Base-by-base conservation (phyloP, 176 grass and related monocot species). In the Alloteropsis semialata region DNA sequence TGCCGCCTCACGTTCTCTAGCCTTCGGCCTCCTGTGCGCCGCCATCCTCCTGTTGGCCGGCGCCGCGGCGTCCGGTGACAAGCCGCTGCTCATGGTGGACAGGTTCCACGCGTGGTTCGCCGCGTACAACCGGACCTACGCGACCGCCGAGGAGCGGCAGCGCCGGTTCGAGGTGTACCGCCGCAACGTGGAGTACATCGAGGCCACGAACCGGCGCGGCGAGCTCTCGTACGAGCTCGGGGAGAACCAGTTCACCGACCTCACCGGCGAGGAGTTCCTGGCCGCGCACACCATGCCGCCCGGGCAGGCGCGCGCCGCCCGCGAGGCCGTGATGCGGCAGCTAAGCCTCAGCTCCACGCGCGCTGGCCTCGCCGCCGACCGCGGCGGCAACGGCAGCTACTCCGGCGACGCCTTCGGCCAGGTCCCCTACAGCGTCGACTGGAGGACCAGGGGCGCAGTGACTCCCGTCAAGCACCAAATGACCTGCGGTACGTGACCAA, bases 161-260 rank as follows among this genome's bases (percentile, higher is more conserved):
- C 74, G 81, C 37, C 81, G 88, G 55, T 85, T 89, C 82, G 43
- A 77, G 30, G 58, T 85, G 41, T 85, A 85, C 69, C 65, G 66
- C 27, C 55, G 32, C 3, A 89, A 85, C 71, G 55, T 85, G 48
- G 77, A 44, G 53, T 5, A 38, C 88, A 85, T 81, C 70, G 88
- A 85, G 15, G 72, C 83, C 19, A 77, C 74, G 34, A 90, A 86
- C 60, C 37, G 62, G 18, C 53, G 19, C 34, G 42, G 51, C 12
- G 34, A 1, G 59, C 84, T 75, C 11, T 50, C 24, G 18, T 87
- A 87, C 55, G 3, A 9, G 68, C 84, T 87, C 57, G 68, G 64
- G 32, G 75, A 87, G 46, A 90, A 78, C 44, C 72, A 58, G 88
- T 86, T 90, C 65, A 42, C 88, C 29, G 83, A 90, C 51, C 70